Evolutionary conservation across 2,329 filamentous ascomycete species (phyloP).

Genomic region (Colletotrichum sp.): DNA sequence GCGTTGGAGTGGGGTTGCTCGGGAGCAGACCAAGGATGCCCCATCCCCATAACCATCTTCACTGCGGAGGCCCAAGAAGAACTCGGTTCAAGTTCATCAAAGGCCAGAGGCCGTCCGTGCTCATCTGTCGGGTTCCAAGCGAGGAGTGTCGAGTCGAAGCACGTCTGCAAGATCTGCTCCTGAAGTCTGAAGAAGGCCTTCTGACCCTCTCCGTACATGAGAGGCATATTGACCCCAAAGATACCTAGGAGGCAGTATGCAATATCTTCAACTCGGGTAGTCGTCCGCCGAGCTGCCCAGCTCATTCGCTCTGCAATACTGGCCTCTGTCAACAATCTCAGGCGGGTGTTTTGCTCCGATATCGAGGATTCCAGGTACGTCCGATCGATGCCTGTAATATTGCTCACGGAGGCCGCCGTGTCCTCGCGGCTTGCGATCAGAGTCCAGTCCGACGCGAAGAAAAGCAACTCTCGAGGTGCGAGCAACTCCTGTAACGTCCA

Average conservation of each 20-base stretch:
- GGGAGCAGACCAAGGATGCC: not conserved
- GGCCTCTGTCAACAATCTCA: not conserved
- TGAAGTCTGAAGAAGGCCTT: not conserved
- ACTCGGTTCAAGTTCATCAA: not conserved
- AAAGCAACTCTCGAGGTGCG: not conserved
- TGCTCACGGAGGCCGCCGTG: not conserved
- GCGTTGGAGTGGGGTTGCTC: not conserved
- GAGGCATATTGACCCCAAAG: not conserved
- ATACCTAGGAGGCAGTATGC: not conserved
- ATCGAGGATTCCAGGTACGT: not conserved
- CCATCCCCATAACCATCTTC: not conserved
- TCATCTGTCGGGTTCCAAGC: not conserved
- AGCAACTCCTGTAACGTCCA: not conserved
- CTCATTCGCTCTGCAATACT: not conserved
- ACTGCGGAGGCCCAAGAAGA: not conserved
- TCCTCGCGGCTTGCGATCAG: not conserved
- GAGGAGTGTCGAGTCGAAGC: not conserved
- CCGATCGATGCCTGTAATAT: not conserved
- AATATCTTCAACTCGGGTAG: not conserved
- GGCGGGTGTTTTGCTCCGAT: not conserved
- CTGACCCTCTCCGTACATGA: not conserved
- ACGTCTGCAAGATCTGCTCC: not conserved
- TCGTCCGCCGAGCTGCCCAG: not conserved
- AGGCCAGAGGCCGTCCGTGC: not conserved
- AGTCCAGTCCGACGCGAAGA: not conserved